These are phyloP conservation scores for Selaginella moellendorffii DNA, from an alignment of 75 land plant genomes.

Conservation along the genomic window DNA sequence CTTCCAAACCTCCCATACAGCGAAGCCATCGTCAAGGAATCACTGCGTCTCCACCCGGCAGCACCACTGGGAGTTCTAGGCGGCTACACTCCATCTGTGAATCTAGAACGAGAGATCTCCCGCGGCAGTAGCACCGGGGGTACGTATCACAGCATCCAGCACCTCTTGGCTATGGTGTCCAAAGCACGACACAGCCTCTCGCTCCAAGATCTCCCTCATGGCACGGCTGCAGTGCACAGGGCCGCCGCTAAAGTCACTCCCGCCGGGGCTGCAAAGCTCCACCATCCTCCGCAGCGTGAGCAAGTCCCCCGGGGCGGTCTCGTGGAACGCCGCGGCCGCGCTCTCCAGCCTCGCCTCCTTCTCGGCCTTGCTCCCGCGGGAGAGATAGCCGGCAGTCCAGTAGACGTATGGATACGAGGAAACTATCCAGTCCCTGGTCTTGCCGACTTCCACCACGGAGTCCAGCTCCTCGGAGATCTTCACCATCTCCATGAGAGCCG, in stretches of 20 bases:
- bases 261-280: not conserved
- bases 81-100: no score
- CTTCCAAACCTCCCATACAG: no score
- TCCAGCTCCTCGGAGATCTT: not conserved
- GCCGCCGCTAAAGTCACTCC: not conserved
- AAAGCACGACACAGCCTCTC: not conserved
- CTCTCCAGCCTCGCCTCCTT: not conserved
- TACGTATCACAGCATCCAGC: not conserved
- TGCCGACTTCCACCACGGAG: not conserved
- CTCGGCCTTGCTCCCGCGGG: not conserved
- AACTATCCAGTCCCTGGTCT: not conserved
- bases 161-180: not conserved
- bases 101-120: not conserved
- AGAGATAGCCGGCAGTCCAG: not conserved
- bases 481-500: not conserved
- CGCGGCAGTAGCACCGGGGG: not conserved
- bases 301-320: not conserved
- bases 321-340: not conserved
- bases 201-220: not conserved
- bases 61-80: no score
- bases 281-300: conserved; percentile 1
- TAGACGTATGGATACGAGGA: not conserved
- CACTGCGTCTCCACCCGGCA: no score
- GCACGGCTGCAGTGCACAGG: not conserved
- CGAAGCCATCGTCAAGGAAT: no score